Base-by-base conservation (phyloP, 2,329 filamentous ascomycete genomes). In the Chrysosporium keratinophilum region DNA sequence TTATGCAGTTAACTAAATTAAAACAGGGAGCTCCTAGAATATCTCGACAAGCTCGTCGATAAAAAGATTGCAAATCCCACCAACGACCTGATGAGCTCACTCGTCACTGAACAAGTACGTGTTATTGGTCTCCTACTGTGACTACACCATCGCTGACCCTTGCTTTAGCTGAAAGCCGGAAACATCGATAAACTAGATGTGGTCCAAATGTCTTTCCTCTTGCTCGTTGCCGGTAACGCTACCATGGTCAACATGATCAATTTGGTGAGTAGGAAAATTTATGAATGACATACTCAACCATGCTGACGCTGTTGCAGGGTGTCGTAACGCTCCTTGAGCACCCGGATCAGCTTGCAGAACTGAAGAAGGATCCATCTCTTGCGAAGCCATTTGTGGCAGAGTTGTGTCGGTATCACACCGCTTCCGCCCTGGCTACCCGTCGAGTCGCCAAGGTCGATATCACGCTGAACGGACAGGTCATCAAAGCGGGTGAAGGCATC, bases 231-330 rank as follows among this genome's bases (percentile, higher is more conserved):
- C 0, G 75, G 75, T 1, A 78, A 78, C 37, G 76, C 75, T 0
- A 77, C 76, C 0, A 74, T 77, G 71, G 70, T 77, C 3, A 76
- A 72, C 59, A 77, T 75, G 71, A 77, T 77, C 54, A 66, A 69
- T 0, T 64, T 77, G 33, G 72, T 72, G 49, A 46, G 47, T 23
- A 20, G 9, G 19, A 34, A 37, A 41, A 3, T 11, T 20, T 5
- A 20, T 39, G 14, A 19, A 14, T 20, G 15, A 41, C 1, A 2
- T n/a, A 20, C n/a, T 17, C 20, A n/a, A 5, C 19, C 5, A 28
- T 28, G 35, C 52, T 53, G 12, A 54, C n/a, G 63, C 51, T 1
- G 5, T 20, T 0, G 0, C 14, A 74, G 69, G 75, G 75, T 10
- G 64, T 76, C 7, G 65, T 74, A 0, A 73, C 71, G 3, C 68